phyloP scores from a whole-genome alignment of 78 protist genomes.

The Diacronema lutheri region DNA sequence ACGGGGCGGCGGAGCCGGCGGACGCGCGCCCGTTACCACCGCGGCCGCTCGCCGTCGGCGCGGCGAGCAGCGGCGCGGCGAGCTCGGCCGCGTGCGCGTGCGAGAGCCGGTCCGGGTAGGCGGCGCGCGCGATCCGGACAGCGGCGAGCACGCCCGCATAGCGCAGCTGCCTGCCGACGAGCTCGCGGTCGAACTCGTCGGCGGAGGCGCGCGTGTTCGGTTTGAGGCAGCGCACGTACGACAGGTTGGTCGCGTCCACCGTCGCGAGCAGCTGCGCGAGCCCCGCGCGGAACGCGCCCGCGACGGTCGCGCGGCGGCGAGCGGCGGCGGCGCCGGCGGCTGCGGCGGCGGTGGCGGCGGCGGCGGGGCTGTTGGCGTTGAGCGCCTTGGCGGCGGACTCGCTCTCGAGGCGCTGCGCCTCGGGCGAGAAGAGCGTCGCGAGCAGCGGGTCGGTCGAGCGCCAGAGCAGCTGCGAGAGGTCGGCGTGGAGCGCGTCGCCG shows the following conservation, averaged over 20 bases:
- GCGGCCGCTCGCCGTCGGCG: too few relatives aligned
- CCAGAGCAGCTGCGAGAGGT: neutral
- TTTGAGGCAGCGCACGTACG: slow-evolving; percentile 87
- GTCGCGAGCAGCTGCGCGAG: slow-evolving; percentile 53
- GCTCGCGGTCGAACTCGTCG: slow-evolving; percentile 42
- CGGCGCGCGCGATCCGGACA: slow-evolving; percentile 74
- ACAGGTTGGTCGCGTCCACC: slow-evolving; percentile 73
- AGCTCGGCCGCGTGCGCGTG: neutral
- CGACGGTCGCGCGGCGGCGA: neutral
- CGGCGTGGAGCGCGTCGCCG: slow-evolving; percentile 58
- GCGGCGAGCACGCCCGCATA: slow-evolving; percentile 93
- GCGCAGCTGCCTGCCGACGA: slow-evolving; percentile 71
- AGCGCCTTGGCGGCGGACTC: neutral
- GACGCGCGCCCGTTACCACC: too few relatives aligned
- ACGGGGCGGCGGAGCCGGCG: too few relatives aligned
- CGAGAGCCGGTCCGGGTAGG: slow-evolving; percentile 72
- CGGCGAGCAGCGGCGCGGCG: neutral
- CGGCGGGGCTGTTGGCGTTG: too few relatives aligned
- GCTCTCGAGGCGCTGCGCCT: neutral
- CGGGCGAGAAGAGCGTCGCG: neutral
- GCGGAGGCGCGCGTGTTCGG: slow-evolving; percentile 78
- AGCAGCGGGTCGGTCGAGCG: neutral
- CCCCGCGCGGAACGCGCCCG: slow-evolving; percentile 11
- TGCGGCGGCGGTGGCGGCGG: too few relatives aligned
- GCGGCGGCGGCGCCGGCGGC: too few relatives aligned